A percentile compares a stretch with the other conserved stretches of the same genome.
Conservation (phyloP, 768 basidiomycete genomes). For the Boletus huronensis region DNA sequence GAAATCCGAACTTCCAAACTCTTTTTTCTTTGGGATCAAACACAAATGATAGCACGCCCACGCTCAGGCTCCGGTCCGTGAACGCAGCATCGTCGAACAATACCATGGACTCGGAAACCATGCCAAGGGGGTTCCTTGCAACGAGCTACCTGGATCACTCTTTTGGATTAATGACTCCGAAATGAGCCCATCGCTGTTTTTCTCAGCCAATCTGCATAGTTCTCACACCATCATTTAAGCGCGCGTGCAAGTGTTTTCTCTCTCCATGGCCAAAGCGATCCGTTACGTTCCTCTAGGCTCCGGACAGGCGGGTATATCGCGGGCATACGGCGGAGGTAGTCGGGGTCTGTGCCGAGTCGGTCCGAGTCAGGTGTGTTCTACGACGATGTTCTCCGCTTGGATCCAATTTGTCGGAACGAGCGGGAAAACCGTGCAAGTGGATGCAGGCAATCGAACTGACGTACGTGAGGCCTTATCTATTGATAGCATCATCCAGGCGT, state of each 20-base stretch:
- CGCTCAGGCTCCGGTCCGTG: neutral
- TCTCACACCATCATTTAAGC: neutral
- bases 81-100: neutral
- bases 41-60: neutral
- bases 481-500: neutral
- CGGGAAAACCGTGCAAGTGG: neutral
- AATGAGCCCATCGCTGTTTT: neutral
- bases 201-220: neutral
- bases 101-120: neutral
- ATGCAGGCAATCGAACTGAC: neutral
- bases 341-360: neutral
- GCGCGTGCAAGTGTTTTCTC: too few species aligned
- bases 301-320: neutral
- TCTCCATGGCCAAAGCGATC: neutral
- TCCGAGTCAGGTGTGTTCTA: neutral
- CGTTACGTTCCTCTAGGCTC: neutral
- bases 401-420: neutral
- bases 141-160: neutral
- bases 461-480: neutral
- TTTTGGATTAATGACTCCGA: too few species aligned
- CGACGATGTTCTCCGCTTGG: too few species aligned
- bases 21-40: neutral
- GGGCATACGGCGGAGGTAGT: neutral
- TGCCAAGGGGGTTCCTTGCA: neutral
- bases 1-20: neutral